Percentiles rank a stretch among this genome's conserved stretches.
phyloP scores from a whole-genome alignment of 2,329 filamentous ascomycete genomes.

The Colletotrichum tofieldiae region DNA sequence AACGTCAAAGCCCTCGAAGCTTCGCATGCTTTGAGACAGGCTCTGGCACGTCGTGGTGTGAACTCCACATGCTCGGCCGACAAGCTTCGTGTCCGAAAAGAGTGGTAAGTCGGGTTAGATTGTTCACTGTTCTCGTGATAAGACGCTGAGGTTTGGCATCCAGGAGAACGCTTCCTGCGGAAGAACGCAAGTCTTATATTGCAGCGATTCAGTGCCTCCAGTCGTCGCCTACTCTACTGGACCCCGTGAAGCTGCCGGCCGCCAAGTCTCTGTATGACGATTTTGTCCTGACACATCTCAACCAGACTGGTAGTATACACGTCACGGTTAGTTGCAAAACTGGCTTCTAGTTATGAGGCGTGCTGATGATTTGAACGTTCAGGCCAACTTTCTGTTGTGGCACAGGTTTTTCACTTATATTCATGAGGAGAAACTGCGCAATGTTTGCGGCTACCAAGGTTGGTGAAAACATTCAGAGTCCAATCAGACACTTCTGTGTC shows the following conservation, averaged over 20 bases:
- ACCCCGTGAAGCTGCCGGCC: conserved; percentile 31
- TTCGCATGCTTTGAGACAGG: conserved; percentile 14
- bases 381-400: conserved; percentile 38
- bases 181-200: conserved; percentile 45
- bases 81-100: conserved; percentile 30
- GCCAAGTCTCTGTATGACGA: conserved; percentile 43
- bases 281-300: conserved; percentile 43
- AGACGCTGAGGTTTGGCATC: background rate
- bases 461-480: conserved; percentile 37
- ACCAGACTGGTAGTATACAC: conserved; percentile 38
- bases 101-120: conserved; percentile 14
- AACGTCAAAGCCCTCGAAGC: conserved; percentile 15
- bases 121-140: background rate
- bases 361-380: background rate
- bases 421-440: conserved; percentile 36
- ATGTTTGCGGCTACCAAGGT: conserved; percentile 39
- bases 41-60: background rate
- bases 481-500: background rate
- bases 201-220: conserved; percentile 48
- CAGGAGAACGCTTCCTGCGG: conserved; percentile 45
- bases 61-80: conserved; percentile 25
- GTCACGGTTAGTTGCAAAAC: conserved; percentile 21
- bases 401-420: conserved; percentile 33
- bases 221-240: conserved; percentile 41
- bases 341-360: background rate